Base-by-base conservation (phyloP, 176 grass and related monocot genomes). In the Zoysia japonica region DNA sequence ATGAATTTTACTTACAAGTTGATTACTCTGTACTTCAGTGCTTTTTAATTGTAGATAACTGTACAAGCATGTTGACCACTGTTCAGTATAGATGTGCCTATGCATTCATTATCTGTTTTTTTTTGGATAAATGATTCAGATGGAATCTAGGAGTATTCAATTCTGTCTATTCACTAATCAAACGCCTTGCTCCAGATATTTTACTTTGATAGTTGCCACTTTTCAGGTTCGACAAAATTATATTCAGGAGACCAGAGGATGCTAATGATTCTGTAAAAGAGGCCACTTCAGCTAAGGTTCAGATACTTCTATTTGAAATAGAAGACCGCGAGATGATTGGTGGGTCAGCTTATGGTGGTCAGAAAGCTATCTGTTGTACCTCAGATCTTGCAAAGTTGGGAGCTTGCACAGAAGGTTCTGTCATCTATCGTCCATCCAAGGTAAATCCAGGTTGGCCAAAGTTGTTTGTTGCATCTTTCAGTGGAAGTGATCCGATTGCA, bases 261-360 rank as follows among this genome's bases (percentile, higher is more conserved):
- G 70, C 84, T 79, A 59, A 19, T 45, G 82, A 86, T 68, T 90
- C 84, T 53, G 85, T 75, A 40, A 91, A 89, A 68, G 86, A 66
- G 39, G 72, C 57, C 70, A 85, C 40, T 83, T 93, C 88, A 54
- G 9, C 80, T n/a, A 89, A 82, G 78, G 90, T 99, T 83, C 92
- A 99, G 82, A 87, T 91, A 44, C 85, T 99, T 72, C 74, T 99
- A 36, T 99, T 99, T 74, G 96, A 99, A 69, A 89, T 99, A 73
- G 86, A 99, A 86, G 96, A 99, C 74, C 85, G 92, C 54, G 92
- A 93, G 73, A 89, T 88, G 47, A 99, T 99, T 47, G 96, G 96
- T 82, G 96, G 96, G 20, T 99, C 96, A 49, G 96, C 96, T 0
- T 99, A 99, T 63, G 96, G 96, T 44, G 96, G 96, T 79, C 96